phyloP scores from a whole-genome alignment of 2,329 filamentous ascomycete genomes.

The Colletotrichum sp. region DNA sequence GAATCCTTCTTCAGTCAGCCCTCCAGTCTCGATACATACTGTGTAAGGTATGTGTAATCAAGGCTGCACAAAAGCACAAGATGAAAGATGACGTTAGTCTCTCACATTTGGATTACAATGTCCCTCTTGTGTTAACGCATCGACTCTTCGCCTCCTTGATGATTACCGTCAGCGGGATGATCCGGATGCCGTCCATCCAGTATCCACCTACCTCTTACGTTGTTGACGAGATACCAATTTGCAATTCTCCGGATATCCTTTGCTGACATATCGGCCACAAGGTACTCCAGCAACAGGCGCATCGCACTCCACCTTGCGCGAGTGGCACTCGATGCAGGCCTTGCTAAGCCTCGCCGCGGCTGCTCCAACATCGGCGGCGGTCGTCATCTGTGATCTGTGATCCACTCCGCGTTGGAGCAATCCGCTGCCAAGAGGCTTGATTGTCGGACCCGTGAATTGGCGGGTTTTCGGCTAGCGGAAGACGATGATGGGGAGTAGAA shows the following conservation, averaged over 20 bases:
- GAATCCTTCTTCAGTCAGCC: not conserved
- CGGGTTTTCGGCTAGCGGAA: not conserved
- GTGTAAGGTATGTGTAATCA: not conserved
- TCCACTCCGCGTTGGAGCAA: not conserved
- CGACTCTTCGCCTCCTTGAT: not conserved
- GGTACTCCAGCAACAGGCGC: not conserved
- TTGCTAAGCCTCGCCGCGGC: not conserved
- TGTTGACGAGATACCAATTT: not conserved
- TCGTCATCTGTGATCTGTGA: not conserved
- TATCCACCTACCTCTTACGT: not conserved
- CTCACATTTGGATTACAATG: not conserved
- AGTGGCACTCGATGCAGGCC: not conserved
- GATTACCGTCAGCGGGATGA: rapidly evolving
- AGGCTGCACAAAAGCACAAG: not conserved
- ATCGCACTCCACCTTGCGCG: not conserved
- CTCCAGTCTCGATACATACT: not conserved
- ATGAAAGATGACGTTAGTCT: not conserved
- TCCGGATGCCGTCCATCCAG: not conserved
- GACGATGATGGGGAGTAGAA: not conserved
- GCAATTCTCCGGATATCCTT: not conserved
- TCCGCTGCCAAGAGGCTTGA: not conserved
- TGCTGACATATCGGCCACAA: not conserved
- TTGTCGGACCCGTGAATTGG: not conserved
- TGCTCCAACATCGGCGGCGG: not conserved
- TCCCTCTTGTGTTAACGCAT: not conserved